phyloP scores from a whole-genome alignment of 148 eudicot species.

The Persicaria maculosa region DNA sequence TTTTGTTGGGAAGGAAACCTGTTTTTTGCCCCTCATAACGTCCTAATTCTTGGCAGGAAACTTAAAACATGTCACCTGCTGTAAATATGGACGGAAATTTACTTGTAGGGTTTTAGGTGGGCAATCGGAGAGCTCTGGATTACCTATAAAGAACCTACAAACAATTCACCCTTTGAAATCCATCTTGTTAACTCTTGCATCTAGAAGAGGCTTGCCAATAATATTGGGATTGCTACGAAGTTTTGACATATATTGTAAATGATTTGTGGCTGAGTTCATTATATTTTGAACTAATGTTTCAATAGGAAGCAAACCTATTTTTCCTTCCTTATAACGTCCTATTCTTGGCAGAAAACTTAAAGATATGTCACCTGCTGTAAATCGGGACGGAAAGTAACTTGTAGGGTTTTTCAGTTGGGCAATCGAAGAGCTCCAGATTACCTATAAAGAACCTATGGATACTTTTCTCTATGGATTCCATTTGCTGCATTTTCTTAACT shows the following conservation, averaged over 20 bases:
- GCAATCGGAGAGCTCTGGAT: constrained; percentile 21
- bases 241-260: no score
- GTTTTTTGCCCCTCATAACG: constrained; percentile 7
- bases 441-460: not conserved
- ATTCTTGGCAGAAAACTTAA: constrained; percentile 47
- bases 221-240: no score
- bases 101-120: constrained; percentile 53
- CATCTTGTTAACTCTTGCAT: not conserved
- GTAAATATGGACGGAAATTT: constrained; percentile 63
- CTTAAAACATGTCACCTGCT: constrained; percentile 38
- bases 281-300: no score
- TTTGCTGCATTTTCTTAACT: not conserved
- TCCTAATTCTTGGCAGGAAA: constrained; percentile 61
- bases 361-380: constrained; percentile 53
- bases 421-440: not conserved
- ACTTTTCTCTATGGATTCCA: not conserved
- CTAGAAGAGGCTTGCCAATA: not conserved
- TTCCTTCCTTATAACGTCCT: constrained; percentile 5
- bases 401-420: constrained; percentile 36
- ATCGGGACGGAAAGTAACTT: constrained; percentile 48
- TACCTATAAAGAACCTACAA: constrained; percentile 46
- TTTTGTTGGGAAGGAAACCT: not conserved
- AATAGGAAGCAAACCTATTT: not conserved
- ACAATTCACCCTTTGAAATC: constrained; percentile 14
- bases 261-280: no score